These are phyloP conservation scores for Chloromonas sp. DNA, from an alignment of 163 green algal genomes.

Conservation along the genomic window DNA sequence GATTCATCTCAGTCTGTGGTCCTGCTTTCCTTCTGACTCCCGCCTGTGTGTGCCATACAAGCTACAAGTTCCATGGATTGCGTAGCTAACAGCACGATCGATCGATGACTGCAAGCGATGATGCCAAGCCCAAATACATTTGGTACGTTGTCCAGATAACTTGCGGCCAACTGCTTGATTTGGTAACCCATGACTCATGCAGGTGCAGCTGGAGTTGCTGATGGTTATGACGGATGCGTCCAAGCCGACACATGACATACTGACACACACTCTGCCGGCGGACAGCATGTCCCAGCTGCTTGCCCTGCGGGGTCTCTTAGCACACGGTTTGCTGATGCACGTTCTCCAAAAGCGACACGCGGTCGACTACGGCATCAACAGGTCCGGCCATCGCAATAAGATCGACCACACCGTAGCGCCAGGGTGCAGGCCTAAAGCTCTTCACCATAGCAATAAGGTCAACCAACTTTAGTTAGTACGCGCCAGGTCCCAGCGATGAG, in stretches of 20 bases:
- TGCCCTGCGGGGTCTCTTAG: neutral
- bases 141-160: no score
- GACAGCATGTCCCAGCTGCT: neutral
- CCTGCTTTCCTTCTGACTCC: neutral
- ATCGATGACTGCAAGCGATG: neutral
- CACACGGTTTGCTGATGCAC: neutral
- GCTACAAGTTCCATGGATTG: neutral
- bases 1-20: neutral
- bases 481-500: neutral
- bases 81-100: neutral
- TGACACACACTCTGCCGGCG: neutral
- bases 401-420: neutral
- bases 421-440: neutral
- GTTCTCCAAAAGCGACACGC: neutral
- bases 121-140: no score
- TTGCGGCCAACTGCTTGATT: no score
- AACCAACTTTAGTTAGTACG: neutral
- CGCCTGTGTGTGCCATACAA: neutral
- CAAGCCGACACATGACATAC: neutral
- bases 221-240: neutral
- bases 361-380: neutral
- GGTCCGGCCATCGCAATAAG: neutral
- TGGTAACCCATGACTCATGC: neutral
- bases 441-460: neutral
- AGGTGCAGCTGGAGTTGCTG: neutral